Evolutionary conservation across 2,329 filamentous ascomycete species (phyloP).

Genomic region (Penicillium oxalicum): DNA sequence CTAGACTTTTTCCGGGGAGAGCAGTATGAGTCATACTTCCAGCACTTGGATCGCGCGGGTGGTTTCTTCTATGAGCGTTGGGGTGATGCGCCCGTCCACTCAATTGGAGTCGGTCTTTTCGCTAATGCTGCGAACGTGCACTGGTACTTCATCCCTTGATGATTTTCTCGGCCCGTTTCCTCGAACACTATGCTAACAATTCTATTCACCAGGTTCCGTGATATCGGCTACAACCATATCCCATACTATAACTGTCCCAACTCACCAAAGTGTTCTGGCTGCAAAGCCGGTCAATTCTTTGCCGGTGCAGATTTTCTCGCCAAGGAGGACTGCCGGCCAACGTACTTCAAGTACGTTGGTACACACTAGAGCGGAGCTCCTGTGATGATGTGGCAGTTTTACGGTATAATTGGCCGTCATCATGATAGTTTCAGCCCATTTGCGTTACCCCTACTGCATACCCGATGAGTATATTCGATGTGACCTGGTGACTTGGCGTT

Average conservation of each 20-base stretch:
- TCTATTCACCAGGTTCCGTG: constrained; percentile 72
- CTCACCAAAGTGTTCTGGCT: constrained; percentile 85
- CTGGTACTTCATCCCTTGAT: constrained; percentile 54
- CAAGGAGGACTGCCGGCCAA: constrained; percentile 87
- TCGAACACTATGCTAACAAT: constrained; percentile 1
- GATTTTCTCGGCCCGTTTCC: neutral
- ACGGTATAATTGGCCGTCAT: constrained; percentile 10
- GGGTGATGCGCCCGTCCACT: constrained; percentile 97
- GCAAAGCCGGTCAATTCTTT: constrained; percentile 78
- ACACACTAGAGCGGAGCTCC: constrained; percentile 55
- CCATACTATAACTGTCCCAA: constrained; percentile 99
- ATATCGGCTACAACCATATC: constrained; percentile 97
- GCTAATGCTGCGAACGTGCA: constrained; percentile 87
- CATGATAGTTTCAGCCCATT: constrained; percentile 13
- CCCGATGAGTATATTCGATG: constrained; percentile 22
- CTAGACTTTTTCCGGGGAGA: constrained; percentile 88
- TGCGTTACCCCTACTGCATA: constrained; percentile 20
- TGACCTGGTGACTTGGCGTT: constrained; percentile 22
- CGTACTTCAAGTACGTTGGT: constrained; percentile 94
- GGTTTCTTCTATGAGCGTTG: constrained; percentile 99
- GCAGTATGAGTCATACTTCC: constrained; percentile 90
- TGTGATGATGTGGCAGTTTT: constrained; percentile 3
- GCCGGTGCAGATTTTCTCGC: constrained; percentile 81
- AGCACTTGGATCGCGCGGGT: constrained; percentile 85
- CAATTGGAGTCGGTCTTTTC: constrained; percentile 84